Percentiles rank a stretch among this genome's conserved stretches.
These are phyloP conservation scores for Globisporangium cederbergense DNA, from an alignment of 352 stramenopile species.

Conservation along the genomic window DNA sequence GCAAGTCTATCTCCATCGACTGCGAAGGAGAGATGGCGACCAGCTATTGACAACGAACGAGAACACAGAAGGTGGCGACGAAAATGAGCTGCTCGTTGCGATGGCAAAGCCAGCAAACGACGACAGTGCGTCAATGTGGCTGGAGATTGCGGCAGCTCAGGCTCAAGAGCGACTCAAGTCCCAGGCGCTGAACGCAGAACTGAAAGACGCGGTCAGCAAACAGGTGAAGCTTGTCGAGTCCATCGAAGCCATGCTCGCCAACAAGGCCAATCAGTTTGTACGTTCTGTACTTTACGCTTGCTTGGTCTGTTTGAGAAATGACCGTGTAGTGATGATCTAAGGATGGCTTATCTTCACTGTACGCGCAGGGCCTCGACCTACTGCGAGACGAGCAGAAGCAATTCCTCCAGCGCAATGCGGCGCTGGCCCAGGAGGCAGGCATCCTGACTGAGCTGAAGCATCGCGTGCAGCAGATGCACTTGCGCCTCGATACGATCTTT, in stretches of 20 bases:
- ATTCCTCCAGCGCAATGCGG: background rate
- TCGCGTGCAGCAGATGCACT: constrained; percentile 1
- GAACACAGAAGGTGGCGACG: background rate
- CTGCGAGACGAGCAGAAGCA: constrained; percentile 11
- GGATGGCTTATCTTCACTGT: too few relatives aligned
- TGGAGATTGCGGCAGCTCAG: constrained; percentile 33
- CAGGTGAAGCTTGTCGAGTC: constrained; percentile 41
- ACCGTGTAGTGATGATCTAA: background rate
- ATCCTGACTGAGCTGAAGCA: constrained; percentile 1
- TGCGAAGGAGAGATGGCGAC: background rate
- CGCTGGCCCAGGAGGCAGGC: background rate
- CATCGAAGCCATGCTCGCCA: constrained; percentile 36
- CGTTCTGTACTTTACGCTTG: constrained; percentile 13
- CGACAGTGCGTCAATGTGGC: constrained; percentile 26
- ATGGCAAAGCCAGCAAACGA: constrained; percentile 1
- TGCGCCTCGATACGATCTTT: background rate
- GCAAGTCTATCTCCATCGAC: background rate
- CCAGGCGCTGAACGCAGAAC: constrained; percentile 36
- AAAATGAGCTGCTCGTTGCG: constrained; percentile 3
- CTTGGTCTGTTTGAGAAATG: background rate
- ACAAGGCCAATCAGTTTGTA: constrained; percentile 16
- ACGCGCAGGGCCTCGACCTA: background rate
- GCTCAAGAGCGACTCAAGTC: constrained; percentile 33
- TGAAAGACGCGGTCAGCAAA: constrained; percentile 33
- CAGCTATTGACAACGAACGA: background rate